Evolutionary conservation across 2,329 filamentous ascomycete genomes (phyloP).

Genomic region (Dactylellina leptospora): DNA sequence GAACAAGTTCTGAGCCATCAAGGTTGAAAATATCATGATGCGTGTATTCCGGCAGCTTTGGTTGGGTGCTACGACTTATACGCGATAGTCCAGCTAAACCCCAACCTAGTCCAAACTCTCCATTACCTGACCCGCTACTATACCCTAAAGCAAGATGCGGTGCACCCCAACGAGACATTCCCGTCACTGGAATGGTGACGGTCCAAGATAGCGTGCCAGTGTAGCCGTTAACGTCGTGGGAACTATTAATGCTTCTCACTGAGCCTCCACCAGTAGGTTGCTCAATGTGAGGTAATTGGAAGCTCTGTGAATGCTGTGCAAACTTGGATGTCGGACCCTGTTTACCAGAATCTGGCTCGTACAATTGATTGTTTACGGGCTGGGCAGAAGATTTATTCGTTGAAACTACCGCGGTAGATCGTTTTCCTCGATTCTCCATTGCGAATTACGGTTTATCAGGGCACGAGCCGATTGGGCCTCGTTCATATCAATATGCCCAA

Average conservation of each 20-base stretch:
- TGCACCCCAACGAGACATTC: background rate
- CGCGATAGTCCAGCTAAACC: conserved; percentile 11
- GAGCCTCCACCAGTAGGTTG: conserved; percentile 4
- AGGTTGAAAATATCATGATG: conserved; percentile 23
- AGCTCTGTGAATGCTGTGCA: too few relatives aligned
- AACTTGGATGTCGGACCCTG: too few relatives aligned
- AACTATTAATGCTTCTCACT: background rate
- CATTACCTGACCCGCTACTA: conserved; percentile 55
- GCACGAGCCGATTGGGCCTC: too few relatives aligned
- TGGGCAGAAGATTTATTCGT: too few relatives aligned
- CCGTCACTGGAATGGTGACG: background rate
- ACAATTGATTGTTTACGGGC: too few relatives aligned
- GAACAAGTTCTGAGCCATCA: background rate
- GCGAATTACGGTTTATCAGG: too few relatives aligned
- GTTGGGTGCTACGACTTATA: conserved; percentile 54
- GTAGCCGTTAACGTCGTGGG: background rate
- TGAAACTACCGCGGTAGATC: too few relatives aligned
- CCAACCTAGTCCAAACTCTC: conserved; percentile 57
- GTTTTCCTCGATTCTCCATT: too few relatives aligned
- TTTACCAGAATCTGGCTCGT: too few relatives aligned
- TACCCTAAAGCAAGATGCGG: conserved; percentile 54
- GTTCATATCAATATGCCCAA: too few relatives aligned
- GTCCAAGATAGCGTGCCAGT: background rate
- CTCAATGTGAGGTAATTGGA: background rate
- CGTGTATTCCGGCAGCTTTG: conserved; percentile 53